A percentile compares a stretch with the other conserved stretches of the same genome.
phyloP scores from a whole-genome alignment of 2,329 filamentous ascomycete genomes.

The Colletotrichum sojae region DNA sequence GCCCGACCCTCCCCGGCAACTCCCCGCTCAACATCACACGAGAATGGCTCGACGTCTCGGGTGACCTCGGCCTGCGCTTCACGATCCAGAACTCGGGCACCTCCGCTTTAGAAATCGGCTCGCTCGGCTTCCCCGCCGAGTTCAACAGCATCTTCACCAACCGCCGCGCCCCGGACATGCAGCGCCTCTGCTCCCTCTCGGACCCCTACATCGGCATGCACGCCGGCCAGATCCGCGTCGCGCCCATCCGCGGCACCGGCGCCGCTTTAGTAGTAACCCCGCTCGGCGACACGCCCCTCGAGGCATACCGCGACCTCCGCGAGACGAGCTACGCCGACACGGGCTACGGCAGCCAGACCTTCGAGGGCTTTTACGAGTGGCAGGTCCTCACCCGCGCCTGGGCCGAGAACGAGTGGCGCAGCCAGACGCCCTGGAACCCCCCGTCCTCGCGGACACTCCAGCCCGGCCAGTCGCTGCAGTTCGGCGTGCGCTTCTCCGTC shows the following conservation, averaged over 20 bases:
- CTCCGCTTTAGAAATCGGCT: conserved; percentile 64
- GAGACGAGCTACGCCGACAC: conserved; percentile 59
- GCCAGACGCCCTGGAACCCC: conserved; percentile 65
- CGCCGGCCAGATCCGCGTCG: conserved; percentile 69
- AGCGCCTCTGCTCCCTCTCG: conserved; percentile 65
- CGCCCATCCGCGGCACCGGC: conserved; percentile 64
- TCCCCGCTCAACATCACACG: conserved; percentile 62
- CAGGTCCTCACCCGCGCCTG: conserved; percentile 67
- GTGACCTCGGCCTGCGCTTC: conserved; percentile 67
- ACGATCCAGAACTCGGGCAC: conserved; percentile 61
- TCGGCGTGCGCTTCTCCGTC: conserved; percentile 67
- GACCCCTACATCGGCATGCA: conserved; percentile 73
- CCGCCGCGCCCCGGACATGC: conserved; percentile 62
- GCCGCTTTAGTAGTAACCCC: conserved; percentile 69
- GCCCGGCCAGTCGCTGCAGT: conserved; percentile 60
- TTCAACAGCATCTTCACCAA: conserved; percentile 75
- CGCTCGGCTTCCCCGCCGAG: conserved; percentile 70
- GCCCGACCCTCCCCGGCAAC: conserved; percentile 55
- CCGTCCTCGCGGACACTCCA: conserved; percentile 62
- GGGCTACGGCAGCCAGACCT: conserved; percentile 66
- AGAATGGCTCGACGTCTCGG: conserved; percentile 63
- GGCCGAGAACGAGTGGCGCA: conserved; percentile 69
- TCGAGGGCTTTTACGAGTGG: conserved; percentile 74
- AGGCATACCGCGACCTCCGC: conserved; percentile 67
- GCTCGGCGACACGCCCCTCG: conserved; percentile 58